These are phyloP conservation scores for Diaporthe aspalathi DNA, from an alignment of 2,329 filamentous ascomycete species.

Conservation along the genomic window DNA sequence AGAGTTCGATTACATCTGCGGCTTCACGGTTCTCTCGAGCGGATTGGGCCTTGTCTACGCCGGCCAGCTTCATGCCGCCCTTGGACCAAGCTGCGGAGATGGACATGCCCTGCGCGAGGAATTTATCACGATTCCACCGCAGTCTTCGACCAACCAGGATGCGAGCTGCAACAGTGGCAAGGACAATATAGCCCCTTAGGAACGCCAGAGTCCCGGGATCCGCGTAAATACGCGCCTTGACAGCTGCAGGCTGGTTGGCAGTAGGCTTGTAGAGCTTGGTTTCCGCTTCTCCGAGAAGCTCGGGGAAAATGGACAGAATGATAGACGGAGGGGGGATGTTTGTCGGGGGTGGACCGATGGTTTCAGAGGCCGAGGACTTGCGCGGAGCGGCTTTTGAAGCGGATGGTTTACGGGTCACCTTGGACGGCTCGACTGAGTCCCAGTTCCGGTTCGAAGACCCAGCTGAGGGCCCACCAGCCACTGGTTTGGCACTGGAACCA, in stretches of 20 bases:
- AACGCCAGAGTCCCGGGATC: conserved; percentile 72
- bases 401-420: conserved; percentile 37
- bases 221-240: conserved; percentile 72
- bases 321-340: conserved; percentile 92
- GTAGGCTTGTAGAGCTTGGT: conserved; percentile 74
- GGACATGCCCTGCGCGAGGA: conserved; percentile 87
- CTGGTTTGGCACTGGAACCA: conserved; percentile 37
- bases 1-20: conserved; percentile 78
- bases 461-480: conserved; percentile 36
- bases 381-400: conserved; percentile 39
- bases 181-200: conserved; percentile 70
- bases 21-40: conserved; percentile 87
- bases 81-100: conserved; percentile 82
- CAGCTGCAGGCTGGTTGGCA: conserved; percentile 65
- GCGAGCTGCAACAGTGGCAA: conserved; percentile 77
- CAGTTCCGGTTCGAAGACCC: conserved; percentile 59
- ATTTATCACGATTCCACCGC: conserved; percentile 90
- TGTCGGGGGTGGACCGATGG: conserved; percentile 71
- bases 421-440: conserved; percentile 55
- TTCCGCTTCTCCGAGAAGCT: conserved; percentile 75
- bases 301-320: conserved; percentile 80
- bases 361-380: conserved; percentile 39
- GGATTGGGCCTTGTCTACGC: conserved; percentile 85
- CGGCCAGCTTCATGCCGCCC: conserved; percentile 87
- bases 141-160: conserved; percentile 86